Conservation (phyloP, 176 grass and related monocot species). For the Hyparrhenia diplandra region DNA sequence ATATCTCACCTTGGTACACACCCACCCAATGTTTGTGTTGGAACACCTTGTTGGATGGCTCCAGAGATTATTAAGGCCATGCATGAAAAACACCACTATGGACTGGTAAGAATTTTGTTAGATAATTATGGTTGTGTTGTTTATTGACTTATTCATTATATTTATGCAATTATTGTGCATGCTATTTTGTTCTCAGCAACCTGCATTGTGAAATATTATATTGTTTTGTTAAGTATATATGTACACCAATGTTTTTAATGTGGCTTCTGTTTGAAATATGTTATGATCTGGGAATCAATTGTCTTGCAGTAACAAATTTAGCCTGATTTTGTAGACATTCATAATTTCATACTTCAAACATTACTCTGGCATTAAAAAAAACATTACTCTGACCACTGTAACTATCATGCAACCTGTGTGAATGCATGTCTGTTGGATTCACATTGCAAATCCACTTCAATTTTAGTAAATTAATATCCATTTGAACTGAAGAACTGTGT, state of each 20-base stretch:
- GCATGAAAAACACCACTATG: conserved; percentile 68
- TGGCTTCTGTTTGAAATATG: background rate
- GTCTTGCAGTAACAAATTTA: conserved; percentile 1
- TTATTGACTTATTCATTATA: background rate
- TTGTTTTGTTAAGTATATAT: background rate
- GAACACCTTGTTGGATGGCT: conserved; percentile 94
- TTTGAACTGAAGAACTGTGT: background rate
- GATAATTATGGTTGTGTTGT: background rate
- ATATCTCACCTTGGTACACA: conserved; percentile 74
- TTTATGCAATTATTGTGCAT: background rate
- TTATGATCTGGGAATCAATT: background rate
- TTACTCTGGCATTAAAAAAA: background rate
- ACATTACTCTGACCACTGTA: background rate
- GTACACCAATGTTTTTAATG: background rate
- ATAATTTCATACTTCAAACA: background rate
- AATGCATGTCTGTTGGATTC: background rate
- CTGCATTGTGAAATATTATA: background rate
- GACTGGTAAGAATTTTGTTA: conserved; percentile 60
- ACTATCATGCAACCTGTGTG: background rate
- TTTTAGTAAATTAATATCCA: conserved; percentile 6
- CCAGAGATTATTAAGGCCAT: conserved; percentile 82
- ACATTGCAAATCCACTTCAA: background rate
- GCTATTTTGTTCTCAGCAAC: background rate
- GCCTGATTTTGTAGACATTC: background rate
- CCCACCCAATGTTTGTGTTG: conserved; percentile 92